Conservation (phyloP, 83 land plant species). For the Larix sibirica region DNA sequence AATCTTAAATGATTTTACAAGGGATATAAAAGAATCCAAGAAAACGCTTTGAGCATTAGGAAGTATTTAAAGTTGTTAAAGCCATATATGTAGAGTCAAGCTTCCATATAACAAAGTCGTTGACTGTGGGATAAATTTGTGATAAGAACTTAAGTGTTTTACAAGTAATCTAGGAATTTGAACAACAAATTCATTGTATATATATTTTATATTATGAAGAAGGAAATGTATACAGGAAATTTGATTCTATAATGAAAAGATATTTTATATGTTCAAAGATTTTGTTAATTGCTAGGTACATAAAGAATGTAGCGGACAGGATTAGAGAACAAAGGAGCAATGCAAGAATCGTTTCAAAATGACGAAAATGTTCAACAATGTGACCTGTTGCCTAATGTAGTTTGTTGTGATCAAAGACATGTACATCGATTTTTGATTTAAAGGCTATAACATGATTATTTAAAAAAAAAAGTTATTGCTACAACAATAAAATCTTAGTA, state of each 20-base stretch:
- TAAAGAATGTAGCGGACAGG: background rate
- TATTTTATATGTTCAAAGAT: background rate
- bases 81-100: background rate
- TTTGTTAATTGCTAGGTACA: background rate
- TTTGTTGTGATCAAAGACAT: no score
- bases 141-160: background rate
- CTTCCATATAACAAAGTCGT: background rate
- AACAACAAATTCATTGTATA: background rate
- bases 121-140: background rate
- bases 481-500: no score
- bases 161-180: background rate
- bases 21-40: background rate
- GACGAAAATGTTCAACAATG: no score
- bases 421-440: no score
- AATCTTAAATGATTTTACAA: background rate
- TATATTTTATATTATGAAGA: background rate
- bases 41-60: background rate
- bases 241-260: background rate
- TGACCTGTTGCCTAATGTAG: no score
- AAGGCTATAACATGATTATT: no score
- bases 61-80: background rate
- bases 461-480: no score
- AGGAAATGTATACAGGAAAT: background rate
- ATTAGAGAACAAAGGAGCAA: no score
- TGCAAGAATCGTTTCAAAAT: no score